Evolutionary conservation across 192 early-diverging fungal species (phyloP).

Genomic region (Backusella tarrabulga): DNA sequence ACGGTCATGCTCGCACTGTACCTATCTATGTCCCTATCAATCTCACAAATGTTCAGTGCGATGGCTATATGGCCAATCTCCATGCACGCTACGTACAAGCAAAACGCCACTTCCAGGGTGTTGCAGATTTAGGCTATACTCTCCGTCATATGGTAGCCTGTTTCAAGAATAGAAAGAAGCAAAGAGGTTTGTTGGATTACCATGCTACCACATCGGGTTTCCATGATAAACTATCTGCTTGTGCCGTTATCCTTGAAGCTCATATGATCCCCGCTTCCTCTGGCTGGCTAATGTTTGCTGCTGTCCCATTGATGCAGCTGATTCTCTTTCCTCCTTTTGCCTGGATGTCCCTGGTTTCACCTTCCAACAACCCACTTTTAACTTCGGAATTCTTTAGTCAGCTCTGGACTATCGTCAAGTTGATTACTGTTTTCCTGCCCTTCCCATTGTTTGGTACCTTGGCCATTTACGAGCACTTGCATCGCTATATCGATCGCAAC

Average conservation of each 20-base stretch:
- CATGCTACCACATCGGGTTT: slow-evolving; percentile 14
- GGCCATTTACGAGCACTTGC: slow-evolving; percentile 44
- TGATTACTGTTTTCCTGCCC: slow-evolving; percentile 41
- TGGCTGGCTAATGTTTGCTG: slow-evolving; percentile 55
- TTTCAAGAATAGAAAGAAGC: slow-evolving; percentile 30
- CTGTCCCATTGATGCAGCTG: slow-evolving; percentile 47
- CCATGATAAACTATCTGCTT: slow-evolving; percentile 39
- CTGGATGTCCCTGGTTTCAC: slow-evolving; percentile 22
- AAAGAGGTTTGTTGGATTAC: not conserved
- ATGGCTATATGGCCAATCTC: slow-evolving; percentile 52
- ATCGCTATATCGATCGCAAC: slow-evolving; percentile 40
- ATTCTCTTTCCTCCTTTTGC: slow-evolving; percentile 37
- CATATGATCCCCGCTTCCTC: slow-evolving; percentile 53
- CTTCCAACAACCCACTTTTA: slow-evolving; percentile 34
- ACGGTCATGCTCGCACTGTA: slow-evolving; percentile 60
- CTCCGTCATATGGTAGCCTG: not conserved
- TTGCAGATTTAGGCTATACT: slow-evolving; percentile 66
- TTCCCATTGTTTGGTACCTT: slow-evolving; percentile 43
- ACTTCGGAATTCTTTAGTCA: slow-evolving; percentile 40
- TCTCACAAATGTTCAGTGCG: slow-evolving; percentile 53
- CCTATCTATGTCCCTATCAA: slow-evolving; percentile 71
- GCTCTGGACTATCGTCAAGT: slow-evolving; percentile 39
- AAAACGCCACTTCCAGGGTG: slow-evolving; percentile 70
- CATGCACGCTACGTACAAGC: slow-evolving; percentile 69
- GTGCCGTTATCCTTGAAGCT: slow-evolving; percentile 48